Evolutionary conservation across 2,329 filamentous ascomycete genomes (phyloP).

Genomic region (Beauveria australis): DNA sequence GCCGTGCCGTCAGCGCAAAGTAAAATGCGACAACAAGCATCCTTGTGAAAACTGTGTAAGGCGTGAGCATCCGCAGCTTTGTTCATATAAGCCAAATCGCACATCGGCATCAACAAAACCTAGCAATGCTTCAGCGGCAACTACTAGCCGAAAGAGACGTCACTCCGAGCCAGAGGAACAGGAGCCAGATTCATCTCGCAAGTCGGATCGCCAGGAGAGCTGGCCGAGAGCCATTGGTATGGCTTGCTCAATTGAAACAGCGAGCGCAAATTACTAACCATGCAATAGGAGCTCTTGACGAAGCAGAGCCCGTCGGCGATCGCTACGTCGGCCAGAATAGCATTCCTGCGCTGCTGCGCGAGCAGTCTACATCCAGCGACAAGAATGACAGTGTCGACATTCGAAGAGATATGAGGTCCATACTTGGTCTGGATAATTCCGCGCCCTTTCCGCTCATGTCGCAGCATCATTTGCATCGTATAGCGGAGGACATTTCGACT

Average conservation of each 20-base stretch:
- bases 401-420: conserved; percentile 57
- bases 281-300: conserved; percentile 34
- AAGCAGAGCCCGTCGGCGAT: conserved; percentile 47
- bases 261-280: not conserved
- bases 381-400: conserved; percentile 48
- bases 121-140: conserved; percentile 22
- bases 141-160: conserved; percentile 23
- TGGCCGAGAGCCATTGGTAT: conserved; percentile 36
- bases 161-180: conserved; percentile 25
- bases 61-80: conserved; percentile 55
- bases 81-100: conserved; percentile 58
- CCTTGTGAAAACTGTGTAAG: conserved; percentile 62
- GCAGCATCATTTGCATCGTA: conserved; percentile 48
- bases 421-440: conserved; percentile 56
- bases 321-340: conserved; percentile 60
- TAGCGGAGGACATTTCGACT: conserved; percentile 52
- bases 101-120: conserved; percentile 27
- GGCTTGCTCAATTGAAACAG: not conserved
- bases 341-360: conserved; percentile 56
- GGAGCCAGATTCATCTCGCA: conserved; percentile 23
- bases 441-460: conserved; percentile 63
- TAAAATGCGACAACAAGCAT: conserved; percentile 62
- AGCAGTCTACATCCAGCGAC: conserved; percentile 48
- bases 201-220: conserved; percentile 30
- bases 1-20: conserved; percentile 60